These are phyloP conservation scores for Pseudogymnoascus sp. DNA, from an alignment of 2,329 filamentous ascomycete genomes.

Conservation along the genomic window DNA sequence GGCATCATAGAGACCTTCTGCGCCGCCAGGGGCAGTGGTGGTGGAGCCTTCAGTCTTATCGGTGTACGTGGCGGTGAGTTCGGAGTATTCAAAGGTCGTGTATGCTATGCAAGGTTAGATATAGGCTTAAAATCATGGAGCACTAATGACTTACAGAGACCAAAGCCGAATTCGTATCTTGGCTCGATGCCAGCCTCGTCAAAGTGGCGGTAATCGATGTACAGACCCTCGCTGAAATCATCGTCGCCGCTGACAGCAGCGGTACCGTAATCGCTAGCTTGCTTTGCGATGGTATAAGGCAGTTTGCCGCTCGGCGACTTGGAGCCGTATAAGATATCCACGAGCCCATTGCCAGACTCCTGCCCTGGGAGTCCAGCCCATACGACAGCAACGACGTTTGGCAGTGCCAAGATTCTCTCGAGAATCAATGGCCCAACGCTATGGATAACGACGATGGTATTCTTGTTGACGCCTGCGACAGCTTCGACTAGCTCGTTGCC, in stretches of 20 bases:
- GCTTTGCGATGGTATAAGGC: conserved; percentile 53
- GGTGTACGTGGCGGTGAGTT: conserved; percentile 10
- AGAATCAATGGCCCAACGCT: conserved; percentile 52
- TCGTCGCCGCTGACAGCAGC: conserved; percentile 26
- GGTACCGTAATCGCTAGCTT: conserved; percentile 38
- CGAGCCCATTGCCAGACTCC: conserved; percentile 51
- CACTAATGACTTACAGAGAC: conserved; percentile 30
- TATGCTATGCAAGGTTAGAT: conserved; percentile 29
- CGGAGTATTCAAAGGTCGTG: conserved; percentile 38
- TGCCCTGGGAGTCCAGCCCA: conserved; percentile 53
- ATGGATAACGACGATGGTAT: conserved; percentile 57
- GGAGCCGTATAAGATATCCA: conserved; percentile 51
- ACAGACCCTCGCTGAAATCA: conserved; percentile 34
- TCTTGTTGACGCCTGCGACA: conserved; percentile 49
- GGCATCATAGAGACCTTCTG: conserved; percentile 53
- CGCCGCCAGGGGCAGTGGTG: conserved; percentile 34
- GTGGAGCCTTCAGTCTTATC: background rate
- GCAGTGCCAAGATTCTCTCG: conserved; percentile 50
- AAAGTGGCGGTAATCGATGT: conserved; percentile 47
- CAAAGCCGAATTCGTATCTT: conserved; percentile 36
- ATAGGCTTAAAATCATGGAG: background rate
- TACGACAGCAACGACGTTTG: conserved; percentile 54
- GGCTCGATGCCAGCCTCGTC: conserved; percentile 32
- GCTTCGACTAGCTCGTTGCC: conserved; percentile 39
- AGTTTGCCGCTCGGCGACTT: conserved; percentile 39